A percentile compares a stretch with the other conserved stretches of the same genome.
Conservation (phyloP, 1,139 yeast genomes). For the Blastobotrys arbuscula region DNA sequence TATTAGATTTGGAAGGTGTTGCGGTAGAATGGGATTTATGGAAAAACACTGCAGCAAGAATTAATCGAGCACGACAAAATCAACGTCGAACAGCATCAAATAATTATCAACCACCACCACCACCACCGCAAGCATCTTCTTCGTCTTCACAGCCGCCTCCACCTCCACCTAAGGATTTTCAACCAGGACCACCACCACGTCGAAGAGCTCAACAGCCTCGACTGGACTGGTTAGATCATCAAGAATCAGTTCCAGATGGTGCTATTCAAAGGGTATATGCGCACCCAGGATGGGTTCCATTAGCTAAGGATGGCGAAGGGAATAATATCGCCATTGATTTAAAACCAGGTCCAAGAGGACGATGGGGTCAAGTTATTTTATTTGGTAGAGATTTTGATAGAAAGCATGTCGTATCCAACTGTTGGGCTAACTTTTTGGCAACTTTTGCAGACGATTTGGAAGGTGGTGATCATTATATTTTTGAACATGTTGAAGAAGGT, state of each 20-base stretch:
- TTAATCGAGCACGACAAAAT: slow-evolving; percentile 26
- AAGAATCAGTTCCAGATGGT: slow-evolving; percentile 70
- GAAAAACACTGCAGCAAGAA: slow-evolving; percentile 54
- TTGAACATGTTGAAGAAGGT: slow-evolving; percentile 55
- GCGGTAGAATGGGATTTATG: slow-evolving; percentile 68
- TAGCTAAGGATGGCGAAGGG: slow-evolving; percentile 82
- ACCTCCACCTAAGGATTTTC: slow-evolving; percentile 12
- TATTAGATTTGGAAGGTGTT: slow-evolving; percentile 65
- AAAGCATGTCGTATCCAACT: slow-evolving; percentile 69
- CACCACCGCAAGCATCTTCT: slow-evolving; percentile 2
- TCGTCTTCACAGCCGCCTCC: slow-evolving; percentile 7
- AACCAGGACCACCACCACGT: slow-evolving; percentile 8
- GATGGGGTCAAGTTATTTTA: slow-evolving; percentile 76
- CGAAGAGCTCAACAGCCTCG: slow-evolving; percentile 10
- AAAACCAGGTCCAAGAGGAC: slow-evolving; percentile 73
- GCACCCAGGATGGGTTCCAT: slow-evolving; percentile 85
- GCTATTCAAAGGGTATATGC: slow-evolving; percentile 69
- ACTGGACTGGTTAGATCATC: slow-evolving; percentile 38
- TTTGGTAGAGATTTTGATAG: slow-evolving; percentile 89
- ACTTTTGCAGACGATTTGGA: slow-evolving; percentile 81
- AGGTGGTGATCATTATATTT: slow-evolving; percentile 64
- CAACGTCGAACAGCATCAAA: slow-evolving; percentile 13
- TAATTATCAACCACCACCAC: slow-evolving; percentile 13
- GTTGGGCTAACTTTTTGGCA: slow-evolving; percentile 80
- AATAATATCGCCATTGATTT: slow-evolving; percentile 86